Percentiles rank a stretch among this genome's conserved stretches.
Conservation (phyloP, 2,329 filamentous ascomycete species). For the Blastomyces gilchristii region DNA sequence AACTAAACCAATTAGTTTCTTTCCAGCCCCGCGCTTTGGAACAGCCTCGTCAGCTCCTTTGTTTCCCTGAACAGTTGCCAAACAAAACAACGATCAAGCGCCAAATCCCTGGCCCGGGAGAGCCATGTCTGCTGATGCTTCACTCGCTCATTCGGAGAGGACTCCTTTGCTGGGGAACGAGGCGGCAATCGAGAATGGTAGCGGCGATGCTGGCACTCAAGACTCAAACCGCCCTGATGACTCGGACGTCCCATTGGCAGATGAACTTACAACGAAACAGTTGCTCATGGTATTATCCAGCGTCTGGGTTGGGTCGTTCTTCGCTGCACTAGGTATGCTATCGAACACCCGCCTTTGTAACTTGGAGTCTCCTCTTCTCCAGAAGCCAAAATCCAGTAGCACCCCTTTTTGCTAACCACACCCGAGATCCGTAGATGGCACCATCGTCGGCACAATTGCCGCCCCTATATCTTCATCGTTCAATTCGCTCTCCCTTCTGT, state of each 20-base stretch:
- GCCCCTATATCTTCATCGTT: conserved; percentile 77
- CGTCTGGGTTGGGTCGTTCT: conserved; percentile 46
- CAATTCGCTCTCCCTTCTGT: conserved; percentile 66
- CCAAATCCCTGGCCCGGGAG: background rate
- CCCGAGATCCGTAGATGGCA: conserved; percentile 47
- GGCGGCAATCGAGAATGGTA: background rate
- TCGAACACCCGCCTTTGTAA: background rate
- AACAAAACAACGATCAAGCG: background rate
- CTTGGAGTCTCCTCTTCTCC: background rate
- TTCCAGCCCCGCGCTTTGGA: background rate
- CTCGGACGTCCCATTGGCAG: conserved; percentile 20
- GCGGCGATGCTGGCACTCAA: conserved; percentile 1
- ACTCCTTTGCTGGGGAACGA: conserved; percentile 13
- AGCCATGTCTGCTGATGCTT: background rate
- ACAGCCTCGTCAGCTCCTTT: background rate
- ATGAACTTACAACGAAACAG: conserved; percentile 40
- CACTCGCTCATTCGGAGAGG: conserved; percentile 11
- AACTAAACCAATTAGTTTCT: background rate
- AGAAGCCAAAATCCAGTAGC: background rate
- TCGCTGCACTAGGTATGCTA: conserved; percentile 43
- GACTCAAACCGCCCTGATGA: background rate
- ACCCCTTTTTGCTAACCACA: conserved; percentile 2
- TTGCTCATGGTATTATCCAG: conserved; percentile 41
- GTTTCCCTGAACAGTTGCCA: background rate
- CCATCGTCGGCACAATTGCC: conserved; percentile 75